Conservation (phyloP, 176 grass and related monocot species). For the Triticum monococcum region DNA sequence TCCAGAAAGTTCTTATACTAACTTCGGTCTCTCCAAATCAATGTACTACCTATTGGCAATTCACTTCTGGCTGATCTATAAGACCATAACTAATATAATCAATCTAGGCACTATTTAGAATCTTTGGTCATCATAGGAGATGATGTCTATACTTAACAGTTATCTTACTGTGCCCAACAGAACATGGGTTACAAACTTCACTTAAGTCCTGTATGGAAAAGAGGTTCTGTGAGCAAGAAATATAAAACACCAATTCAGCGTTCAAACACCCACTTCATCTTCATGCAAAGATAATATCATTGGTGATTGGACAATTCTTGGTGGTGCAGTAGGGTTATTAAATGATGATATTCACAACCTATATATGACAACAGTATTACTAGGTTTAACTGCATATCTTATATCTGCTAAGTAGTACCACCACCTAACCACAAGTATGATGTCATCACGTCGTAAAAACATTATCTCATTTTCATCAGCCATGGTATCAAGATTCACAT, state of each 20-base stretch:
- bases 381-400: background rate
- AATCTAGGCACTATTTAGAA: conserved; percentile 1
- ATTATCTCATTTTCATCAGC: background rate
- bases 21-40: background rate
- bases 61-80: conserved; percentile 13
- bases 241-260: background rate
- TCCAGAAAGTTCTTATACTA: background rate
- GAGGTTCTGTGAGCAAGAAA: background rate
- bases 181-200: conserved; percentile 15
- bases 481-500: background rate
- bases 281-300: conserved; percentile 19
- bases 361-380: background rate
- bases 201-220: background rate
- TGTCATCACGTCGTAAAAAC: background rate
- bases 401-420: conserved; percentile 23
- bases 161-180: background rate
- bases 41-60: background rate
- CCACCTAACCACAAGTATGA: conserved; percentile 14
- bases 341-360: conserved; percentile 6
- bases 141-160: background rate
- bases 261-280: conserved; percentile 1
- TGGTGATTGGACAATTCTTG: background rate
- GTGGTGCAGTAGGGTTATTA: conserved; percentile 7
- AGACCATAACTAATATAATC: background rate
- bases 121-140: background rate